These are phyloP conservation scores for Hansenula sp. DNA, from an alignment of 1,139 yeast genomes.

Conservation along the genomic window DNA sequence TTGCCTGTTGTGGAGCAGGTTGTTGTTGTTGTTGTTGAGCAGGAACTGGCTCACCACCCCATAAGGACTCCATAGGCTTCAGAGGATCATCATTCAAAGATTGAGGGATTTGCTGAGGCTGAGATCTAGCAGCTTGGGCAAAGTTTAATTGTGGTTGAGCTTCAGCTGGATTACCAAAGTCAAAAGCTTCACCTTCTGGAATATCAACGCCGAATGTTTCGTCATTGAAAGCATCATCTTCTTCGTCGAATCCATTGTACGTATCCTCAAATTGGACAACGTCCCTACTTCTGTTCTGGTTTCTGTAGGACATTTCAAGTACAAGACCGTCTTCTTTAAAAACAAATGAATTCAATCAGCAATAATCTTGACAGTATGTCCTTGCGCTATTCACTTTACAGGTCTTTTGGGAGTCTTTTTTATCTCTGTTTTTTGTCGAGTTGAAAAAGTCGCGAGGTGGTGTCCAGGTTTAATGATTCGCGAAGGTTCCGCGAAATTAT, in stretches of 20 bases:
- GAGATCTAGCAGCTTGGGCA: constrained; percentile 46
- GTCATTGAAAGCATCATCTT: constrained; percentile 78
- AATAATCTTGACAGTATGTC: not conserved
- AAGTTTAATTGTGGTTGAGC: constrained; percentile 16
- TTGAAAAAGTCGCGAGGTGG: too few relatives aligned
- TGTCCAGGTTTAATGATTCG: too few relatives aligned
- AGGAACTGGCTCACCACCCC: constrained; percentile 36
- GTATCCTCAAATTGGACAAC: constrained; percentile 63
- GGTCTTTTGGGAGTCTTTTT: too few relatives aligned
- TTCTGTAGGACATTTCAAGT: constrained; percentile 1
- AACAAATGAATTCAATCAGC: not conserved
- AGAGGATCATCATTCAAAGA: constrained; percentile 32
- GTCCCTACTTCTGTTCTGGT: constrained; percentile 4
- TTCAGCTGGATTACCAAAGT: constrained; percentile 45
- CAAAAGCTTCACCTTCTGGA: constrained; percentile 67
- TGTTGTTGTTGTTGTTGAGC: constrained; percentile 17
- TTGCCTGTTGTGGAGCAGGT: constrained; percentile 2
- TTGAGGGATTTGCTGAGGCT: constrained; percentile 19
- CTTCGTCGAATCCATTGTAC: constrained; percentile 78
- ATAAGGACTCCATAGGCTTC: constrained; percentile 65
- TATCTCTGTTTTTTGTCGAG: too few relatives aligned
- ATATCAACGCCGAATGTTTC: constrained; percentile 79
- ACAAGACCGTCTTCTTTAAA: not conserved
- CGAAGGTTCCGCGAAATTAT: too few relatives aligned
- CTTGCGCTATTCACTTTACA: too few relatives aligned